phyloP scores from a whole-genome alignment of 805 yeast genomes.

The Cyberlindnera meyerae region DNA sequence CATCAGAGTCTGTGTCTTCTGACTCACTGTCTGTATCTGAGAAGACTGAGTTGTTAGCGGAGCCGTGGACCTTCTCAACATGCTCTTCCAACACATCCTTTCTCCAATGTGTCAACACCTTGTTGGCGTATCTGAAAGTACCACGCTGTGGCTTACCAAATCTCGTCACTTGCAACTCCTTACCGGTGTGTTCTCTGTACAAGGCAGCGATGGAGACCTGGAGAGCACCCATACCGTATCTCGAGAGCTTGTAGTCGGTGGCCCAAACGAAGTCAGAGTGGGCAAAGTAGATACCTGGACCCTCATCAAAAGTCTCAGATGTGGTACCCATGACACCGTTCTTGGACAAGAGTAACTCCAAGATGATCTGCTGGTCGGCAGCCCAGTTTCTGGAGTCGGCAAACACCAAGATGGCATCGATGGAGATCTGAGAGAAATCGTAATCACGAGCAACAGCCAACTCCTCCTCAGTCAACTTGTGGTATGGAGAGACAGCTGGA shows the following conservation, averaged over 20 bases:
- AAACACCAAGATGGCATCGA: constrained; percentile 82
- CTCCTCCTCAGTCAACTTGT: constrained; percentile 72
- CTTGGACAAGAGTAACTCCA: constrained; percentile 72
- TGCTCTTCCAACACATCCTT: constrained; percentile 71
- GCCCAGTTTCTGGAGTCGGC: constrained; percentile 95
- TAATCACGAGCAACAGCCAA: constrained; percentile 42
- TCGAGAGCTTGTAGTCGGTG: constrained; percentile 71
- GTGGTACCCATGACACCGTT: constrained; percentile 83
- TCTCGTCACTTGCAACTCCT: constrained; percentile 70
- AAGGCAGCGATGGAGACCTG: constrained; percentile 85
- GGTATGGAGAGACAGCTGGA: constrained; percentile 83
- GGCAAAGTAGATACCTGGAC: constrained; percentile 81
- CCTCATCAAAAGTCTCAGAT: constrained; percentile 64
- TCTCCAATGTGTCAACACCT: constrained; percentile 73
- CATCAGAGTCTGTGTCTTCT: constrained; percentile 27
- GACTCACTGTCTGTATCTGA: constrained; percentile 26
- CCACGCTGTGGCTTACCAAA: constrained; percentile 90
- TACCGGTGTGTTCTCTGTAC: constrained; percentile 80
- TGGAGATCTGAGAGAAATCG: constrained; percentile 62
- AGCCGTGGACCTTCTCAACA: constrained; percentile 45
- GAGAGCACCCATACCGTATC: constrained; percentile 94
- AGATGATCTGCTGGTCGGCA: constrained; percentile 83
- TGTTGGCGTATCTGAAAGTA: constrained; percentile 79
- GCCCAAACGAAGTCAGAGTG: constrained; percentile 95
- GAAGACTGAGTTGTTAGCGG: constrained; percentile 26